A percentile compares a stretch with the other conserved stretches of the same genome.
Conservation (phyloP, 2,329 filamentous ascomycete genomes). For the Daldinia eschscholtzii region DNA sequence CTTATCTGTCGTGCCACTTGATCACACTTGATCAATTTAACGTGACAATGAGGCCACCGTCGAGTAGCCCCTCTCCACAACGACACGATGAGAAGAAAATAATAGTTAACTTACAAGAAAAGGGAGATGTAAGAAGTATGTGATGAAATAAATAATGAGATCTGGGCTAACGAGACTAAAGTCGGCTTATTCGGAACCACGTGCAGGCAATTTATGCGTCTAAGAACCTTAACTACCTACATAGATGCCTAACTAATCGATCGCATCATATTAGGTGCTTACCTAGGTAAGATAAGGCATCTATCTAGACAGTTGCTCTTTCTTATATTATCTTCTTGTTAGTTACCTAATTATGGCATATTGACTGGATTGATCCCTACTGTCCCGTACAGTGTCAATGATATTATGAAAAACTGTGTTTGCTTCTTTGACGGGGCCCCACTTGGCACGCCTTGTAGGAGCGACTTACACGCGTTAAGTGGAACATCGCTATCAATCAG, state of each 20-base stretch:
- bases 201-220: neutral
- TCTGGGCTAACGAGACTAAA: neutral
- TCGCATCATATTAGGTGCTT: too few species aligned
- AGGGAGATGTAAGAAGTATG: neutral
- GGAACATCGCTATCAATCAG: conserved; percentile 13
- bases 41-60: neutral
- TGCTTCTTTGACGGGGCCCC: neutral
- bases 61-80: neutral
- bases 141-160: neutral
- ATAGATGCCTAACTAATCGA: neutral
- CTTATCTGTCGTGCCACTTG: neutral
- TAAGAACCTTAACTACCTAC: neutral
- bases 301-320: too few species aligned
- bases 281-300: neutral
- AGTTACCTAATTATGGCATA: too few species aligned
- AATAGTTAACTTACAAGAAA: neutral
- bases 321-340: neutral
- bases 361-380: too few species aligned
- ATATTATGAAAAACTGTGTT: neutral
- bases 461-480: conserved; percentile 32
- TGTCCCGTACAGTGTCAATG: neutral
- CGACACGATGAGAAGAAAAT: neutral
- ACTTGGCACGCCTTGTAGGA: conserved; percentile 3
- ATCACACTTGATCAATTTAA: neutral
- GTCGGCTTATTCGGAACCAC: neutral